Evolutionary conservation across 257 asterid species (phyloP).

Genomic region (Striga asiatica): DNA sequence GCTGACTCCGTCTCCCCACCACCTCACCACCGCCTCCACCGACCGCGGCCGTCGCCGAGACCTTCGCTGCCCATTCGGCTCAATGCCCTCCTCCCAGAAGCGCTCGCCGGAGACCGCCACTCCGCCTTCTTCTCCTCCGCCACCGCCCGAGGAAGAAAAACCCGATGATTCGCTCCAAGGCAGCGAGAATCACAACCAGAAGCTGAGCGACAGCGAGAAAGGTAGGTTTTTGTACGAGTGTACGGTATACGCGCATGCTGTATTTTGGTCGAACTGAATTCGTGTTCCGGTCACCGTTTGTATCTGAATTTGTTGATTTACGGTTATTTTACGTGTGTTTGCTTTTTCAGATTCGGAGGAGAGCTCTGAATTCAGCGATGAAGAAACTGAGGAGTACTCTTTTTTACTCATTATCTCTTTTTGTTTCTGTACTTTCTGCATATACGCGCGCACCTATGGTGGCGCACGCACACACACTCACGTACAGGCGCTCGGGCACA

Average conservation of each 20-base stretch:
- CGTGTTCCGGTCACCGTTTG: conserved; percentile 20
- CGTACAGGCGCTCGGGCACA: conserved; percentile 15
- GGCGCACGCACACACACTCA: conserved; percentile 13
- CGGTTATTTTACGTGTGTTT: conserved; percentile 16
- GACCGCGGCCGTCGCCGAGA: conserved; percentile 29
- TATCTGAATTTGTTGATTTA: not conserved
- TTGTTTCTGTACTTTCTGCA: conserved; percentile 14
- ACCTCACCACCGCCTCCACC: too few species aligned
- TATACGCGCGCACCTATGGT: conserved; percentile 18
- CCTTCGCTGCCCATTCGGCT: conserved; percentile 20
- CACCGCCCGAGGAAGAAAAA: conserved; percentile 30
- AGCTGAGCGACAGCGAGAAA: conserved; percentile 24
- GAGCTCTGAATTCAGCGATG: conserved; percentile 41
- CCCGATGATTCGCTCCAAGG: conserved; percentile 37
- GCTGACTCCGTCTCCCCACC: conserved; percentile 22
- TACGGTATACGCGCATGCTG: conserved; percentile 22
- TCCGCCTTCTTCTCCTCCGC: conserved; percentile 42
- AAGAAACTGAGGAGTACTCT: conserved; percentile 59
- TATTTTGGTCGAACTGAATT: conserved; percentile 19
- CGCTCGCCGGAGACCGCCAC: conserved; percentile 34
- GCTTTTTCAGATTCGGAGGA: conserved; percentile 69
- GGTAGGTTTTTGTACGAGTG: conserved; percentile 24
- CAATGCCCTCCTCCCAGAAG: conserved; percentile 75
- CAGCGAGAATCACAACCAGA: conserved; percentile 37
- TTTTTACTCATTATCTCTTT: conserved; percentile 17